Percentiles rank a stretch among this genome's conserved stretches.
These are phyloP conservation scores for Fusarium nanum DNA, from an alignment of 2,329 filamentous ascomycete genomes.

Conservation along the genomic window DNA sequence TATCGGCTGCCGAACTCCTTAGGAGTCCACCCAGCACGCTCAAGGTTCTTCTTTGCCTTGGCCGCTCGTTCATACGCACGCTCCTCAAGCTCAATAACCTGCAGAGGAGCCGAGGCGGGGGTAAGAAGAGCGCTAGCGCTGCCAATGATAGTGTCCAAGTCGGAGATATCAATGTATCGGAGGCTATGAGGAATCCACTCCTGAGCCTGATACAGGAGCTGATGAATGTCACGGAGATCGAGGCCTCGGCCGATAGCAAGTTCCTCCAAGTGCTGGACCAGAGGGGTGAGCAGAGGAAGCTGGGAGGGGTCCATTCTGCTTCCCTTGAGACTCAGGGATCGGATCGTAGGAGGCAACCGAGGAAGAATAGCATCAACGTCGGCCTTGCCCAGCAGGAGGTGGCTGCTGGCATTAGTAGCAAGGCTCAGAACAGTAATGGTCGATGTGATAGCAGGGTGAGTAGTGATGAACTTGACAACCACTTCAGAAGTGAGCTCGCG, in stretches of 20 bases:
- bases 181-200: conserved; percentile 66
- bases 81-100: conserved; percentile 80
- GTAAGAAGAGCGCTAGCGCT: conserved; percentile 71
- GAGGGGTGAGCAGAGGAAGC: conserved; percentile 69
- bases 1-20: conserved; percentile 74
- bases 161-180: conserved; percentile 81
- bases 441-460: conserved; percentile 74
- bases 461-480: conserved; percentile 76
- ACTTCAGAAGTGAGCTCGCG: conserved; percentile 72
- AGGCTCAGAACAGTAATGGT: conserved; percentile 78
- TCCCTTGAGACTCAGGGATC: conserved; percentile 80
- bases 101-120: conserved; percentile 72
- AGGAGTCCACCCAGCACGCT: conserved; percentile 74
- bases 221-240: conserved; percentile 72
- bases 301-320: conserved; percentile 75
- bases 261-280: conserved; percentile 79
- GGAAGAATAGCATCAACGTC: conserved; percentile 75
- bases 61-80: conserved; percentile 73
- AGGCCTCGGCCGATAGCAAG: conserved; percentile 78
- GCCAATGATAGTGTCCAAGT: conserved; percentile 67
- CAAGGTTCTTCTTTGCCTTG: conserved; percentile 70
- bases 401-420: conserved; percentile 76
- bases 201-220: conserved; percentile 68
- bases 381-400: conserved; percentile 74
- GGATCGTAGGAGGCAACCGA: conserved; percentile 72